A percentile compares a stretch with the other conserved stretches of the same genome.
Conservation (phyloP, 176 grass and related monocot species). For the Rhynchospora pubera region DNA sequence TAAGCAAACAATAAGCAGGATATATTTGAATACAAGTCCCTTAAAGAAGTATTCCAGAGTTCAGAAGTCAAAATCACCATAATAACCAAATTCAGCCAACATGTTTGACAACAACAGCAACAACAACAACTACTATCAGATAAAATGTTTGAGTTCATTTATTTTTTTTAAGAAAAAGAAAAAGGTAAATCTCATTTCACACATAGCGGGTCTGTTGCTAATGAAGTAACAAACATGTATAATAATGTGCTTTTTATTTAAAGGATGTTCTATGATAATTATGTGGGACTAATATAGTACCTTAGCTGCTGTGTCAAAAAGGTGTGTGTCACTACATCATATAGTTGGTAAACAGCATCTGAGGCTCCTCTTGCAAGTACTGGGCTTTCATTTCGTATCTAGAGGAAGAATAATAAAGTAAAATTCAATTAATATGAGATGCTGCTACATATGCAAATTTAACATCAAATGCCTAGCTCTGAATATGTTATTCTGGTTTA, state of each 20-base stretch:
- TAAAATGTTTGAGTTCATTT: background rate
- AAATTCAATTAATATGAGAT: slow-evolving; percentile 3
- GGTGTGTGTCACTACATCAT: slow-evolving; percentile 77
- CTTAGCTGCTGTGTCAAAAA: slow-evolving; percentile 62
- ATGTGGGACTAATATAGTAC: slow-evolving; percentile 26
- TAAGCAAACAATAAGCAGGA: background rate
- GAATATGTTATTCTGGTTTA: background rate
- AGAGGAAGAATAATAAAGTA: slow-evolving; percentile 7
- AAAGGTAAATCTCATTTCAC: background rate
- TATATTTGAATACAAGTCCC: too few relatives aligned
- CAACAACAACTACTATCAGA: background rate
- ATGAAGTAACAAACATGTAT: background rate
- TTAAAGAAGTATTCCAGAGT: background rate
- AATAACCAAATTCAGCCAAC: background rate
- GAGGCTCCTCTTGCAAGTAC: slow-evolving; percentile 67
- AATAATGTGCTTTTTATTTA: background rate
- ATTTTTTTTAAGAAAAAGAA: background rate
- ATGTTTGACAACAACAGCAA: background rate
- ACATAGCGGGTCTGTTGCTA: background rate
- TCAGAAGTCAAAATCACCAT: background rate
- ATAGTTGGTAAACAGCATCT: slow-evolving; percentile 69
- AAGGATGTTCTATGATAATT: background rate
- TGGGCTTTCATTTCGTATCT: slow-evolving; percentile 76
- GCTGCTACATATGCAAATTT: background rate
- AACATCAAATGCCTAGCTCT: background rate